Base-by-base conservation (phyloP, 768 basidiomycete species). In the Lanmaoa pseudosensibilis region DNA sequence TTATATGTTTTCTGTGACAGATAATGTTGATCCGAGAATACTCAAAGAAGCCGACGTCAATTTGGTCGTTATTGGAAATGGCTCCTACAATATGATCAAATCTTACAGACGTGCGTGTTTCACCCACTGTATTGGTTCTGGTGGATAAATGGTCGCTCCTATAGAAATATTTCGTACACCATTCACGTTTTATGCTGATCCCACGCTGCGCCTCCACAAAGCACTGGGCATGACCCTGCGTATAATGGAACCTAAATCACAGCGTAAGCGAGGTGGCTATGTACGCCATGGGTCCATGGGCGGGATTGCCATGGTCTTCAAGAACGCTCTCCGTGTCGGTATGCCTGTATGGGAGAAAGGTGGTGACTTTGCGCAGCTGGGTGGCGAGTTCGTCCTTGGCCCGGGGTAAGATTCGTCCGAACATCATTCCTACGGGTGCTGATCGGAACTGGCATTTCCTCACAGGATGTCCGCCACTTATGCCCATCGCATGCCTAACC, bases 321-420 rank as follows among this genome's bases (percentile, higher is more conserved):
- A 81, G 57, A 84, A 87, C 57, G 87, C 88, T 3, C 66, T 93
- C 47, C 83, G 83, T 55, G 82, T 84, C 27, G 83, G 86, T 25
- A 88, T 95, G 86, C 90, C 91, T 0, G 77, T 92, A 15, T 90
- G 88, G 84, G 87, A 87, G 74, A 83, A 82, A 57, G 88, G 86
- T 3, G 92, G 92, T 0, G 86, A 93, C 64, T 70, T 85, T 41
- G 73, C 79, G 40, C 92, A 95, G 71, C 77, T 96, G 19, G 94
- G 94, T 11, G 95, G 94, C 23, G 95, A 98, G 75, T 95, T 96
- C 66, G 80, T 90, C 25, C 77, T 90, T 16, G 83, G 83, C 15
- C 83, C 84, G 10, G 84, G 83, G 82, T 84, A 58, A 59, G 78
- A 66, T 79, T 27, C 77, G 57, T 77, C 74, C 48, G 16, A 15